These are phyloP conservation scores for Tephrocybe rancida DNA, from an alignment of 768 basidiomycete species.

Conservation along the genomic window DNA sequence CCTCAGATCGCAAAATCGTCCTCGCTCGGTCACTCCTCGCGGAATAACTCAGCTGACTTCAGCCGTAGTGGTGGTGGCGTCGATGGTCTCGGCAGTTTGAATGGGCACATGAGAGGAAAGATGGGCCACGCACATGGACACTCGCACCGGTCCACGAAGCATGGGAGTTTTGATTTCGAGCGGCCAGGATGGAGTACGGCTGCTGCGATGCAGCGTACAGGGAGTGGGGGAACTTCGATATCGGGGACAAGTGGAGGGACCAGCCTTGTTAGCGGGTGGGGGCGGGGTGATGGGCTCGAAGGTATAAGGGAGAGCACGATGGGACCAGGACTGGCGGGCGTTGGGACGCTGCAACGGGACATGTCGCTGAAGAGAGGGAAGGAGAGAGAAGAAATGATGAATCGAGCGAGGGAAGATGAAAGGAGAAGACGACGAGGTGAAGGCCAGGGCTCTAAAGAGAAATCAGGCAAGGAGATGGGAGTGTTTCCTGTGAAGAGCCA, in stretches of 20 bases:
- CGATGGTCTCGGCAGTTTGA: constrained; percentile 27
- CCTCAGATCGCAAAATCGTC: constrained; percentile 10
- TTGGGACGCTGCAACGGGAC: constrained; percentile 46
- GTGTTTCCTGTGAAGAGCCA: constrained; percentile 27
- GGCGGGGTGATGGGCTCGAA: constrained; percentile 16
- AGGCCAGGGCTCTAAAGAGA: constrained; percentile 11
- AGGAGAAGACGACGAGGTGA: constrained; percentile 17
- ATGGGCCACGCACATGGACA: constrained; percentile 8
- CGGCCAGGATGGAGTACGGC: constrained; percentile 52
- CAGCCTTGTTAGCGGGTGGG: constrained; percentile 23
- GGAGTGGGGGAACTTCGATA: constrained; percentile 38
- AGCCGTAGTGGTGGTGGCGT: constrained; percentile 31
- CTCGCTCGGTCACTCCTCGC: constrained; percentile 13
- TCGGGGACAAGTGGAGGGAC: constrained; percentile 33
- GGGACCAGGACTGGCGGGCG: constrained; percentile 46
- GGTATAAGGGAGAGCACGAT: constrained; percentile 35
- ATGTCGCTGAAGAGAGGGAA: constrained; percentile 39
- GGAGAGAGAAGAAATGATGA: constrained; percentile 36
- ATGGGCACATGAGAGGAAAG: constrained; percentile 19
- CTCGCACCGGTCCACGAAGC: constrained; percentile 48
- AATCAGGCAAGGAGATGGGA: constrained; percentile 30
- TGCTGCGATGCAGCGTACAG: constrained; percentile 44
- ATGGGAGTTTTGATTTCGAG: constrained; percentile 80
- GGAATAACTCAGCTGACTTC: constrained; percentile 38
- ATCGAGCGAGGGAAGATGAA: constrained; percentile 20